A percentile compares a stretch with the other conserved stretches of the same genome.
Evolutionary conservation across 768 basidiomycete genomes (phyloP).

Genomic region (Cytidiella melzeri): DNA sequence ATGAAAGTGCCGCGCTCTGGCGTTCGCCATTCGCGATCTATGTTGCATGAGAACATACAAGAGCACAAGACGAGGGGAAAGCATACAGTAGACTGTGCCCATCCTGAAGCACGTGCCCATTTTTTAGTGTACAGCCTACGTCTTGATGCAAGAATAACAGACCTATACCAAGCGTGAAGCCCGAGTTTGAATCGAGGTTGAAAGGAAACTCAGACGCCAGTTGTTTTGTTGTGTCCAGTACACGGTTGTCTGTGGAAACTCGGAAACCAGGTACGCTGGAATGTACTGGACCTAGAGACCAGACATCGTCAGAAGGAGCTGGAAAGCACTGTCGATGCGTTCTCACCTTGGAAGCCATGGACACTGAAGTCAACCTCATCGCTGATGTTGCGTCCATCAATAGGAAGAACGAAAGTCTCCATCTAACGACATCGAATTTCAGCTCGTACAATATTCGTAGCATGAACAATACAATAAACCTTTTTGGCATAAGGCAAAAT

Average conservation of each 20-base stretch:
- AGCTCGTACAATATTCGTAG: background rate
- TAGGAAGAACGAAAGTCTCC: constrained; percentile 8
- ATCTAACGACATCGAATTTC: constrained; percentile 4
- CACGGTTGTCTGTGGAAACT: constrained; percentile 9
- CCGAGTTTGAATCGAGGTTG: constrained; percentile 15
- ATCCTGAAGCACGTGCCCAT: background rate
- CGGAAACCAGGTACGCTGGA: constrained; percentile 15
- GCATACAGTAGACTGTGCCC: background rate
- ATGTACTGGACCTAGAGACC: constrained; percentile 9
- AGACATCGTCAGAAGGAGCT: background rate
- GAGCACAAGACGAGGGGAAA: background rate
- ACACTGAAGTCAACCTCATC: constrained; percentile 15
- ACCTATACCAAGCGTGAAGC: constrained; percentile 13
- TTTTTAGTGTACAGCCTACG: background rate
- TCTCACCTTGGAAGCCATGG: too few species aligned
- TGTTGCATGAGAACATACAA: constrained; percentile 4
- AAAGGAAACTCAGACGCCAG: constrained; percentile 9
- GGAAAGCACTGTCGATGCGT: too few species aligned
- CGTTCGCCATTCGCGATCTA: constrained; percentile 9
- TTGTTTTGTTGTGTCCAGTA: constrained; percentile 11
- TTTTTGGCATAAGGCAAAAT: constrained; percentile 17
- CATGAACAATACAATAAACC: constrained; percentile 10
- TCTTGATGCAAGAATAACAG: background rate
- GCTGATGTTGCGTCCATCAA: constrained; percentile 15
- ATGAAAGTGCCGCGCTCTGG: constrained; percentile 11